Base-by-base conservation (phyloP, 805 yeast species). In the Candida ortonii region DNA sequence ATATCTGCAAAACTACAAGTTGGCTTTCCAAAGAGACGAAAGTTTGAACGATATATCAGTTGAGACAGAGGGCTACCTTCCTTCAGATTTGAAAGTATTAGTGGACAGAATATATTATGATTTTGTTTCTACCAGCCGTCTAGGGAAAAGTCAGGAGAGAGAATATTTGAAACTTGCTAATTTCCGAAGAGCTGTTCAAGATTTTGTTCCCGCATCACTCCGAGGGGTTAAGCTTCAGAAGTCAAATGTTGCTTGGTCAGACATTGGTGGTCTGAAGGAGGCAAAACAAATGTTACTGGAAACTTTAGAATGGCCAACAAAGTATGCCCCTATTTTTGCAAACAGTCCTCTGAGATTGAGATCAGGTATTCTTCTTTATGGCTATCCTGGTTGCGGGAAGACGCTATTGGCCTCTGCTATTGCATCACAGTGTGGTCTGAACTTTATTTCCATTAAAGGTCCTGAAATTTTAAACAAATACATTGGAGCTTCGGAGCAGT, bases 311-410 rank as follows among this genome's bases (percentile, higher is more conserved):
- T 90, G 97, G 97, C 98, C 98, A 2, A 86, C 95, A 1, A 87
- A 81, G 50, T 90, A 90, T 54, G 94, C 96, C 0, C 96, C 97
- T 5, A 86, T 90, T n/a, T 90, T 93, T 61, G 80, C 81, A 12
- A 78, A 77, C 42, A 86, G 95, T 51, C 95, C 97, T 0, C 64
- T 90, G 33, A 65, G 97, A 36, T 67, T 90, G 33, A 71, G 97
- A 50, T 86, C 96, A 0, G 98, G 98, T 32, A 76, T 90, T 16
- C 64, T 90, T 32, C 70, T 90, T 10, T 90, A 90, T 59, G 98
- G 98, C 0, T 90, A 86, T 55, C 97, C 98, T 0, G 98, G 98
- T 2, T 90, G 98, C 62, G 98, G 98, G 28, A 90, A 90, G 59
- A 90, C 97, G 0, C 67, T 89, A 42, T 60, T 90, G 24, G 97